A percentile compares a stretch with the other conserved stretches of the same genome.
phyloP scores from a whole-genome alignment of 257 asterid genomes.

The Prunella vulgaris region DNA sequence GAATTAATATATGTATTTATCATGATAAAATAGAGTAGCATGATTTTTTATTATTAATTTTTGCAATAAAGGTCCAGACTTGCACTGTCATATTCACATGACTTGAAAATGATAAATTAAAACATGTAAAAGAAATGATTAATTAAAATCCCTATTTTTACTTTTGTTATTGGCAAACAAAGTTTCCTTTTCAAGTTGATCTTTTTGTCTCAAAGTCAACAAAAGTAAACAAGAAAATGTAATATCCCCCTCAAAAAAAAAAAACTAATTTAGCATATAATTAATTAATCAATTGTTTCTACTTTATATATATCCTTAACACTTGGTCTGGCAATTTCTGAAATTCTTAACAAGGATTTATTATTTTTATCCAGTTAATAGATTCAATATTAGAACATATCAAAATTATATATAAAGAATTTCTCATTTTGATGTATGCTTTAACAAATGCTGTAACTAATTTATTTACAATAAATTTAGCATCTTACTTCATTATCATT shows the following conservation, averaged over 20 bases:
- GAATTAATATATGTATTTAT: background rate
- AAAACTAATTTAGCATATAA: background rate
- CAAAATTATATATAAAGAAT: background rate
- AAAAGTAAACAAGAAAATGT: background rate
- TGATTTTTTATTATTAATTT: too few relatives aligned
- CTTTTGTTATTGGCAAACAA: conserved; percentile 6
- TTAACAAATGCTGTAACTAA: background rate
- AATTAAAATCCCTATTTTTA: background rate
- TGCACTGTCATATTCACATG: background rate
- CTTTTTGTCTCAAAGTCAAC: background rate
- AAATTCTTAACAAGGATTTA: background rate
- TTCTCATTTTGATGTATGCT: background rate
- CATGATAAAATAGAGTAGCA: background rate
- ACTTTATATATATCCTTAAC: conserved; percentile 7
- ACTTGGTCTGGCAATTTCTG: background rate
- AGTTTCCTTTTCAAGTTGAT: background rate
- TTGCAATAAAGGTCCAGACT: background rate
- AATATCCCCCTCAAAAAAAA: too few relatives aligned
- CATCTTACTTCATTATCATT: background rate
- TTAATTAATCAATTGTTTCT: background rate
- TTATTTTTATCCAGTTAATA: too few relatives aligned
- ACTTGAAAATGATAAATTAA: background rate
- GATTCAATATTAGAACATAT: too few relatives aligned
- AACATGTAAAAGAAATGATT: background rate
- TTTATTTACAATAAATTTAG: background rate